Percentiles rank a stretch among this genome's conserved stretches.
Evolutionary conservation across 2,329 filamentous ascomycete species (phyloP).

Genomic region (Diplodia scrobiculata): DNA sequence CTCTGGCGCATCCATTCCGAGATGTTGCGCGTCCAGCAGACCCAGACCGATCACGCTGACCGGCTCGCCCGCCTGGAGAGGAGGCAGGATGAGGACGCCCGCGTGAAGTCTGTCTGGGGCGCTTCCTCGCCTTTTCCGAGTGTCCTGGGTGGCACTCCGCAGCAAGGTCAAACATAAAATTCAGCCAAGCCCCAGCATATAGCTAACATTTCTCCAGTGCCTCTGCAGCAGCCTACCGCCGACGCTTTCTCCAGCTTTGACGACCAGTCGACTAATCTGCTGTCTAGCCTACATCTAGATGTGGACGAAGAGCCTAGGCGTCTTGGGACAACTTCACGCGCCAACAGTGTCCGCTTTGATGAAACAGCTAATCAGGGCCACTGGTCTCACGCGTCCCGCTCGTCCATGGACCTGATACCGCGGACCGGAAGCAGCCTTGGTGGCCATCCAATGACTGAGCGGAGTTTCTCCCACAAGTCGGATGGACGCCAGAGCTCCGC

Average conservation of each 20-base stretch:
- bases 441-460: constrained; percentile 80
- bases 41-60: constrained; percentile 63
- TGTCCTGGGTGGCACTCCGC: constrained; percentile 76
- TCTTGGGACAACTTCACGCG: constrained; percentile 82
- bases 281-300: constrained; percentile 81
- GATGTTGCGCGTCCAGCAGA: constrained; percentile 62
- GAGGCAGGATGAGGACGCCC: constrained; percentile 63
- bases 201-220: constrained; percentile 58
- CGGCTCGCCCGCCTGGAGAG: constrained; percentile 63
- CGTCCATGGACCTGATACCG: constrained; percentile 79
- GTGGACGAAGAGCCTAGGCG: constrained; percentile 83
- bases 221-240: constrained; percentile 73
- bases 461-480: constrained; percentile 90
- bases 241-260: constrained; percentile 91
- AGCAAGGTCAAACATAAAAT: constrained; percentile 66
- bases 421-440: constrained; percentile 79
- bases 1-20: constrained; percentile 66
- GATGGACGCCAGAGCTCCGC: constrained; percentile 92
- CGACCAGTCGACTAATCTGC: constrained; percentile 76
- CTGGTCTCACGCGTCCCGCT: constrained; percentile 79
- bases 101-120: constrained; percentile 83
- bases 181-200: constrained; percentile 13
- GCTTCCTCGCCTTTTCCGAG: constrained; percentile 85
- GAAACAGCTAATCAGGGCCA: constrained; percentile 91
- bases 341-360: constrained; percentile 96